These are phyloP conservation scores for Filosporella fistucella DNA, from an alignment of 495 filamentous ascomycete species.

Conservation along the genomic window DNA sequence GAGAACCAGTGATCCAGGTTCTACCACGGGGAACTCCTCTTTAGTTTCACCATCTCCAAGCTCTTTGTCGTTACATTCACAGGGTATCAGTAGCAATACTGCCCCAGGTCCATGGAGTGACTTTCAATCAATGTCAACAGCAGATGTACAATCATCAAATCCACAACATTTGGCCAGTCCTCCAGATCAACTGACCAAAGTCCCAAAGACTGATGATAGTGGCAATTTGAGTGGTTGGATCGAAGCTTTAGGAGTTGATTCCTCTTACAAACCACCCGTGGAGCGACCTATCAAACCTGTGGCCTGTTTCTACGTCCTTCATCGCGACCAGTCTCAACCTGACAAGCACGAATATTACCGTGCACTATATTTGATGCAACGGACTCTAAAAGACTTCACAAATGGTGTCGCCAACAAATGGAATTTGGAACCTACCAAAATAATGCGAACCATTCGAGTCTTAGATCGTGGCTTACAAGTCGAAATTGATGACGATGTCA, in stretches of 20 bases:
- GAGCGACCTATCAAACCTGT: conserved; percentile 67
- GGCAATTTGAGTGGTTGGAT: conserved; percentile 73
- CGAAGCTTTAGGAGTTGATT: conserved; percentile 86
- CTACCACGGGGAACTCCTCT: conserved; percentile 48
- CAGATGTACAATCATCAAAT: conserved; percentile 34
- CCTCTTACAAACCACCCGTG: conserved; percentile 71
- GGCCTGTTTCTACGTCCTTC: conserved; percentile 84
- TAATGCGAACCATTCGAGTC: conserved; percentile 66
- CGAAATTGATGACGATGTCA: conserved; percentile 85
- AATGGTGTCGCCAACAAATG: conserved; percentile 69
- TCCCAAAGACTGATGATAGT: conserved; percentile 41
- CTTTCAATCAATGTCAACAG: conserved; percentile 44
- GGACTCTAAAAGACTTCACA: conserved; percentile 68
- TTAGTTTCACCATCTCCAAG: conserved; percentile 70
- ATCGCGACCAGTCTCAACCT: conserved; percentile 43
- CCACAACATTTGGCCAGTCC: conserved; percentile 35
- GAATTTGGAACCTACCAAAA: conserved; percentile 63
- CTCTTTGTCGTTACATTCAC: conserved; percentile 53
- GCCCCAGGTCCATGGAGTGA: conserved; percentile 48
- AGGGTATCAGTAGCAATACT: conserved; percentile 30
- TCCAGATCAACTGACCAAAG: conserved; percentile 45
- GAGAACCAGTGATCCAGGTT: conserved; percentile 50
- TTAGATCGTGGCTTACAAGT: conserved; percentile 72
- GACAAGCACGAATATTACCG: conserved; percentile 66
- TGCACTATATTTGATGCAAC: conserved; percentile 79